phyloP scores from a whole-genome alignment of 2,329 filamentous ascomycete genomes.

The Chaetomium globosum region DNA sequence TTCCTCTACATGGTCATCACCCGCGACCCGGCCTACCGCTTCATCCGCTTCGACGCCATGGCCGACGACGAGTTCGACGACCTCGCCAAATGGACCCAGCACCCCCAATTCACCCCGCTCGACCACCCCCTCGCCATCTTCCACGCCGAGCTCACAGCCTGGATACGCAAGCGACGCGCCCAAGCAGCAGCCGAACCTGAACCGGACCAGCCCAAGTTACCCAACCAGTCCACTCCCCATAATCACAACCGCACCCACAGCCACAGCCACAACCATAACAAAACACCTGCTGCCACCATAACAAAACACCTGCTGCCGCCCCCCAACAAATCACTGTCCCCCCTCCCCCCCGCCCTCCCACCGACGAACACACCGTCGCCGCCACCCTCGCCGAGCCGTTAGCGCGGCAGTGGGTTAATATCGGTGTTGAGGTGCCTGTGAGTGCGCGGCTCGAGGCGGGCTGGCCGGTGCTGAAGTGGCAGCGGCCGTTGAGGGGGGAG shows the following conservation, averaged over 20 bases:
- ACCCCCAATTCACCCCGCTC: not conserved
- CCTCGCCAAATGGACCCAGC: not conserved
- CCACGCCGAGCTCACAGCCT: not conserved
- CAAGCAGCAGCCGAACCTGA: no score
- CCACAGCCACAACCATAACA: not conserved
- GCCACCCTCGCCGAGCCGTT: no score
- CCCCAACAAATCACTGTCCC: no score
- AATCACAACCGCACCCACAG: not conserved
- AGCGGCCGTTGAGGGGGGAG: not conserved
- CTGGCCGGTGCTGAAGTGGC: not conserved
- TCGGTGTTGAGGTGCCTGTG: not conserved
- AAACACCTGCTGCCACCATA: no score
- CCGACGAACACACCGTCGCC: no score
- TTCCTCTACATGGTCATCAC: not conserved
- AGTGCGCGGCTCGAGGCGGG: not conserved
- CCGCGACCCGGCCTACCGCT: not conserved
- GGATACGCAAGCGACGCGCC: not conserved
- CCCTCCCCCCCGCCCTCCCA: no score
- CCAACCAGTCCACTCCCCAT: no score
- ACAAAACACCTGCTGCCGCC: no score
- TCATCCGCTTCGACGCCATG: not conserved
- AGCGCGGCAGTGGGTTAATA: no score
- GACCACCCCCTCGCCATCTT: not conserved
- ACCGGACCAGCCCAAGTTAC: not conserved
- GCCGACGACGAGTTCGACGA: not conserved